Evolutionary conservation across 495 filamentous ascomycete species (phyloP).

Genomic region (Neurospora pannonica): DNA sequence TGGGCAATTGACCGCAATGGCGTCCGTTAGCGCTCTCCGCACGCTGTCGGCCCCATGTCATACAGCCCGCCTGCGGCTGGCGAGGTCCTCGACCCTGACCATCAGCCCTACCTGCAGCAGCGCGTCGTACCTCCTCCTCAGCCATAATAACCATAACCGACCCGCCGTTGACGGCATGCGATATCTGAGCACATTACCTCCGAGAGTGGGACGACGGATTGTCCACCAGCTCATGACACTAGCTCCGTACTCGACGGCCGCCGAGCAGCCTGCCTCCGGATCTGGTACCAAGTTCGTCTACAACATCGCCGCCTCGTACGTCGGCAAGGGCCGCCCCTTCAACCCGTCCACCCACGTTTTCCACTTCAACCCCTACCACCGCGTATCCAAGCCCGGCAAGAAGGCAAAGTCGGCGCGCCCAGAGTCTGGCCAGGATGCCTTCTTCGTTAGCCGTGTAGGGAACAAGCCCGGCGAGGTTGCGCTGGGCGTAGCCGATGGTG

Average conservation of each 20-base stretch:
- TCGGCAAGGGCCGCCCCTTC: constrained; percentile 69
- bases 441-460: constrained; percentile 71
- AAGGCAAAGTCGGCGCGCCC: constrained; percentile 49
- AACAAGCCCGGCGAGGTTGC: constrained; percentile 52
- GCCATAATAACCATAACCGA: not conserved
- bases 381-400: constrained; percentile 36
- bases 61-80: not conserved
- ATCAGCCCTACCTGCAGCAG: not conserved
- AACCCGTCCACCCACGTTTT: constrained; percentile 61
- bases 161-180: not conserved
- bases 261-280: constrained; percentile 2
- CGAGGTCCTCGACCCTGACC: not conserved
- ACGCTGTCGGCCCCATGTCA: not conserved
- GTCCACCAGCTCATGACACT: not conserved
- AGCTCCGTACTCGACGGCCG: not conserved
- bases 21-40: not conserved
- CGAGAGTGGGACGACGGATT: not conserved
- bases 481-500: constrained; percentile 86
- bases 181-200: not conserved
- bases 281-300: constrained; percentile 44
- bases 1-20: not conserved
- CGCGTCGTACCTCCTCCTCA: not conserved
- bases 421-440: constrained; percentile 87
- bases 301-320: constrained; percentile 57
- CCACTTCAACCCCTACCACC: constrained; percentile 61